Conservation (phyloP, 495 filamentous ascomycete genomes). For the Cercophora samala region DNA sequence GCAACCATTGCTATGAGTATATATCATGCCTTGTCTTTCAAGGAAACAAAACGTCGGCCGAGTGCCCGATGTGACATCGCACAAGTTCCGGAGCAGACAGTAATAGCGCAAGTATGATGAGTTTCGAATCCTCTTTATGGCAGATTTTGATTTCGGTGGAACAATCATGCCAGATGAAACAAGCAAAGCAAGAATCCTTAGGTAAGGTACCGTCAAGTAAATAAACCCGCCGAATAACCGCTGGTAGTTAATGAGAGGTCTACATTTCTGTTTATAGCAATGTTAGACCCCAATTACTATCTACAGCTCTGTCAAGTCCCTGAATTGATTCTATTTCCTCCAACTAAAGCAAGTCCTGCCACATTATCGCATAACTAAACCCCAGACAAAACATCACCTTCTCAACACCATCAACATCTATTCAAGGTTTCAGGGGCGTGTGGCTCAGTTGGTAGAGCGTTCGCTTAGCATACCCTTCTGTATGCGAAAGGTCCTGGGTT, state of each 20-base stretch:
- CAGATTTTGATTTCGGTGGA: not conserved
- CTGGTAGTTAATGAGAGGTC: no score
- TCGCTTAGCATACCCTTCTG: not conserved
- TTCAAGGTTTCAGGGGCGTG: not conserved
- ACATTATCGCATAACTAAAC: not conserved
- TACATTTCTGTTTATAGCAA: not conserved
- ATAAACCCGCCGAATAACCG: no score
- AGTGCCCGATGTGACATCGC: not conserved
- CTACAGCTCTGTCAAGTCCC: not conserved
- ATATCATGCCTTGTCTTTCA: not conserved
- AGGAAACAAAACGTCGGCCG: not conserved
- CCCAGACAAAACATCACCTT: not conserved
- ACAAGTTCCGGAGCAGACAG: not conserved
- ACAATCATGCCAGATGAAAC: not conserved
- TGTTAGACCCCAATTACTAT: not conserved
- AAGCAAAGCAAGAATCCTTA: not conserved
- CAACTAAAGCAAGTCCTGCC: no score
- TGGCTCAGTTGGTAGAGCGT: conserved; percentile 7
- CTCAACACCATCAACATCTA: not conserved
- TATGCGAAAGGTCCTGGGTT: conserved; percentile 18
- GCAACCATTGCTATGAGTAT: no score
- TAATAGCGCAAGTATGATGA: not conserved
- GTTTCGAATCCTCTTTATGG: not conserved
- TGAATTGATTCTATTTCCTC: not conserved
- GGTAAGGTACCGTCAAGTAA: no score